Conservation (phyloP, 2,329 filamentous ascomycete species). For the Aspergillus sp. region DNA sequence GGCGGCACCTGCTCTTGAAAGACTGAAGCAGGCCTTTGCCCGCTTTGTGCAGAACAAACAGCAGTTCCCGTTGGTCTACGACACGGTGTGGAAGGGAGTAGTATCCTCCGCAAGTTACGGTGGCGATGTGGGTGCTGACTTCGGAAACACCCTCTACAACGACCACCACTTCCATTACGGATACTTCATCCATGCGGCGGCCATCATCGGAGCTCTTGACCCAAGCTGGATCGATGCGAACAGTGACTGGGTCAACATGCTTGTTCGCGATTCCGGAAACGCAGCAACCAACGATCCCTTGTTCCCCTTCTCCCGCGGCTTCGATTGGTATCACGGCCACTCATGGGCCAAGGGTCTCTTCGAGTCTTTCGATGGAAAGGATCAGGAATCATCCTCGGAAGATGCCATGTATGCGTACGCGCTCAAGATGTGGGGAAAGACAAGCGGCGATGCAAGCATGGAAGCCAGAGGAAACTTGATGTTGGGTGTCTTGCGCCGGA, state of each 20-base stretch:
- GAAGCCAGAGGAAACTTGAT: constrained; percentile 82
- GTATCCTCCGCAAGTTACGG: constrained; percentile 74
- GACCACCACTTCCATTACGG: constrained; percentile 68
- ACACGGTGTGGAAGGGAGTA: constrained; percentile 71
- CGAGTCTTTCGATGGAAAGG: constrained; percentile 55
- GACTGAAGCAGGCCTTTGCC: constrained; percentile 66
- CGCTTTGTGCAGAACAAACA: constrained; percentile 68
- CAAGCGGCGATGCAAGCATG: constrained; percentile 73
- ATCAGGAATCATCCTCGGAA: constrained; percentile 80
- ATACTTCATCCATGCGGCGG: constrained; percentile 85
- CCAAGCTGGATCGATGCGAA: constrained; percentile 71
- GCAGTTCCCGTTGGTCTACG: constrained; percentile 59
- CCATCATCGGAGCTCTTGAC: constrained; percentile 78
- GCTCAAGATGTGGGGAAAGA: constrained; percentile 89
- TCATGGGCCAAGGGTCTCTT: constrained; percentile 74
- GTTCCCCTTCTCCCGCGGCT: constrained; percentile 79
- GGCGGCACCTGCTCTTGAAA: constrained; percentile 58
- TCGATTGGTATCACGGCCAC: constrained; percentile 95
- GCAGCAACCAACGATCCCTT: constrained; percentile 67
- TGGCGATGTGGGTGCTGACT: constrained; percentile 71
- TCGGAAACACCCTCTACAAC: constrained; percentile 80
- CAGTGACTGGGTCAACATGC: constrained; percentile 74
- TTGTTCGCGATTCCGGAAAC: constrained; percentile 83
- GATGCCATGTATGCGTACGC: constrained; percentile 86
- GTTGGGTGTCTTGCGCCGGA: constrained; percentile 73